Evolutionary conservation across 176 grass and related monocot genomes (phyloP).

Genomic region (Zoysia japonica): DNA sequence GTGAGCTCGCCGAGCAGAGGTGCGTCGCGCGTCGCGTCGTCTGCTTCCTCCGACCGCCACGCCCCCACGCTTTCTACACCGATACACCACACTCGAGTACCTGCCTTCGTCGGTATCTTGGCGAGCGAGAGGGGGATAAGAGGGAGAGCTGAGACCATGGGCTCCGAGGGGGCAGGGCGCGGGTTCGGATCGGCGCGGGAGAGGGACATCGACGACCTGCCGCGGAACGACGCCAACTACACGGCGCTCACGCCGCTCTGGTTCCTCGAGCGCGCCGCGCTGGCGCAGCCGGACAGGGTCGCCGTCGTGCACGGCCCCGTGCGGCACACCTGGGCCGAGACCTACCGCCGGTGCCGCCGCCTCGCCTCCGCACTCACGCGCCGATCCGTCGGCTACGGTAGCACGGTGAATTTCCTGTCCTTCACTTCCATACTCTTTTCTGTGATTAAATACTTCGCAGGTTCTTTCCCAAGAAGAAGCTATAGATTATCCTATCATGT

Average conservation of each 20-base stretch:
- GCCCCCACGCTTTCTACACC: background rate
- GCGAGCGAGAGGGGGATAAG: background rate
- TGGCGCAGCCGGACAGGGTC: conserved; percentile 69
- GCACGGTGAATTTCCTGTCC: conserved; percentile 45
- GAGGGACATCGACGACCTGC: conserved; percentile 92
- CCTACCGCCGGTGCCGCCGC: conserved; percentile 85
- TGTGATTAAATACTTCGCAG: background rate
- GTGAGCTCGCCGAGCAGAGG: background rate
- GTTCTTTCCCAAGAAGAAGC: background rate
- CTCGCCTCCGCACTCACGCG: conserved; percentile 74
- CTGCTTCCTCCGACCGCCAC: background rate
- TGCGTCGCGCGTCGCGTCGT: background rate
- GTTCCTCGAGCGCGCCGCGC: conserved; percentile 89
- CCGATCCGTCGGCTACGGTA: conserved; percentile 61
- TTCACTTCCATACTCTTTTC: background rate
- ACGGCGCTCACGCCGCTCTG: conserved; percentile 88
- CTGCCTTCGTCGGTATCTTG: background rate
- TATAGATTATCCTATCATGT: background rate
- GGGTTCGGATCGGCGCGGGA: conserved; percentile 30
- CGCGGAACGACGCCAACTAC: conserved; percentile 83
- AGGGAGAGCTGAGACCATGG: conserved; percentile 22
- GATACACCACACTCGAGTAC: background rate
- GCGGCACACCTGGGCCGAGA: conserved; percentile 80
- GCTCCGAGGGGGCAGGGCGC: conserved; percentile 1
- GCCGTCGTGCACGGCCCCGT: conserved; percentile 71